phyloP scores from a whole-genome alignment of 108 stramenopile species.

The Cyclotella baltica region DNA sequence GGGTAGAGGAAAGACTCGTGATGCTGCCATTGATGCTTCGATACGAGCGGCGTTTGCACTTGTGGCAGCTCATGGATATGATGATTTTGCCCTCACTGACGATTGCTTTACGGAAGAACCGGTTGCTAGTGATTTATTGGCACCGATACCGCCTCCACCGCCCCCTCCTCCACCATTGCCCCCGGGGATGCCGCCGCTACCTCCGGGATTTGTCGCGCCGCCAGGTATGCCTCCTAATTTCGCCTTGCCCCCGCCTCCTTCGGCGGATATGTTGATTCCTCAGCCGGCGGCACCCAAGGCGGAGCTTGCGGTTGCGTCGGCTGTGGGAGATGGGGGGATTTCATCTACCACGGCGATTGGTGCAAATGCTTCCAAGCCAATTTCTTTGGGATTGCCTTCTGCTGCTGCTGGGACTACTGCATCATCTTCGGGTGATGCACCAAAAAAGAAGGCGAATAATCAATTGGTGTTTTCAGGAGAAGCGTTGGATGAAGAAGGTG shows the following conservation, averaged over 20 bases:
- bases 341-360: slow-evolving; percentile 17
- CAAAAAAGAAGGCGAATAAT: slow-evolving; percentile 24
- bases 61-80: slow-evolving; percentile 88
- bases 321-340: slow-evolving; percentile 30
- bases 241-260: slow-evolving; percentile 47
- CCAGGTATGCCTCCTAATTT: slow-evolving; percentile 33
- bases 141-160: slow-evolving; percentile 69
- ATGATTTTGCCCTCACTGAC: slow-evolving; percentile 81
- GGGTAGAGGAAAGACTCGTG: slow-evolving; percentile 84
- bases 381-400: background rate
- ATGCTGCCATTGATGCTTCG: slow-evolving; percentile 81
- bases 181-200: slow-evolving; percentile 47
- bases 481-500: slow-evolving; percentile 38
- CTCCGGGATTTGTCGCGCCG: slow-evolving; percentile 40
- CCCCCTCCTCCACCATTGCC: slow-evolving; percentile 50
- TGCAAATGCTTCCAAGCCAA: background rate
- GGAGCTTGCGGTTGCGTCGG: slow-evolving; percentile 67
- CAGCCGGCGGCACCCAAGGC: slow-evolving; percentile 65
- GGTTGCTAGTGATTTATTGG: slow-evolving; percentile 49
- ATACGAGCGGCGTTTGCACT: slow-evolving; percentile 85
- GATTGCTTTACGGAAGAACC: slow-evolving; percentile 83
- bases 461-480: slow-evolving; percentile 41
- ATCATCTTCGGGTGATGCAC: background rate
- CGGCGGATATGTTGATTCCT: slow-evolving; percentile 65
- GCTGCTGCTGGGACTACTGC: background rate